Evolutionary conservation across 176 grass and related monocot genomes (phyloP).

Genomic region (Triticum urartu): DNA sequence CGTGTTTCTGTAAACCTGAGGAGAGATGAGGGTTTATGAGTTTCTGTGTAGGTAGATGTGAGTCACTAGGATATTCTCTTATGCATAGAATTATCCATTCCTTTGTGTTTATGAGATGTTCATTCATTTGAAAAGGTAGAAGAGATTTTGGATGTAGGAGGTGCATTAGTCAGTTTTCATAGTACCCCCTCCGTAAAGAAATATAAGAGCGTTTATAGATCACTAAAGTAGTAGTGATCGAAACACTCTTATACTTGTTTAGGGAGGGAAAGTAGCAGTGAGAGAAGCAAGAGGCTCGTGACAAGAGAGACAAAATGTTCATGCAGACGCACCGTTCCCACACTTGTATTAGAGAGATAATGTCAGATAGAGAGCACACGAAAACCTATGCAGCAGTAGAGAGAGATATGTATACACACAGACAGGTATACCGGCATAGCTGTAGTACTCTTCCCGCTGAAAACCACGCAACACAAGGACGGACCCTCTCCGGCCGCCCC

Average conservation of each 20-base stretch:
- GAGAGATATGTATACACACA: neutral
- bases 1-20: neutral
- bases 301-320: neutral
- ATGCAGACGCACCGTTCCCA: slow-evolving; percentile 21
- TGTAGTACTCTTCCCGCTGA: slow-evolving; percentile 24
- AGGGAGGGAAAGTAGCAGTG: neutral
- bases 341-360: slow-evolving; percentile 11
- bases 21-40: neutral
- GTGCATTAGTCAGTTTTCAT: neutral
- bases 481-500: too few species aligned
- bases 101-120: neutral
- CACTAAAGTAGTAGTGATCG: too few species aligned
- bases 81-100: neutral
- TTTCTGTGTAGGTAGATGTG: neutral
- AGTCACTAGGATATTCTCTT: neutral
- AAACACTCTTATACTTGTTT: too few species aligned
- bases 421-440: neutral
- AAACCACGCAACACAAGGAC: neutral
- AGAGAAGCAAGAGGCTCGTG: neutral
- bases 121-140: neutral
- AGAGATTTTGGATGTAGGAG: neutral
- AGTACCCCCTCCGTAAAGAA: too few species aligned
- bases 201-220: too few species aligned
- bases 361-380: slow-evolving; percentile 17
- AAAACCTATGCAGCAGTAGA: slow-evolving; percentile 12